A percentile compares a stretch with the other conserved stretches of the same genome.
Conservation (phyloP, 768 basidiomycete species). For the Pleurotus platypus region DNA sequence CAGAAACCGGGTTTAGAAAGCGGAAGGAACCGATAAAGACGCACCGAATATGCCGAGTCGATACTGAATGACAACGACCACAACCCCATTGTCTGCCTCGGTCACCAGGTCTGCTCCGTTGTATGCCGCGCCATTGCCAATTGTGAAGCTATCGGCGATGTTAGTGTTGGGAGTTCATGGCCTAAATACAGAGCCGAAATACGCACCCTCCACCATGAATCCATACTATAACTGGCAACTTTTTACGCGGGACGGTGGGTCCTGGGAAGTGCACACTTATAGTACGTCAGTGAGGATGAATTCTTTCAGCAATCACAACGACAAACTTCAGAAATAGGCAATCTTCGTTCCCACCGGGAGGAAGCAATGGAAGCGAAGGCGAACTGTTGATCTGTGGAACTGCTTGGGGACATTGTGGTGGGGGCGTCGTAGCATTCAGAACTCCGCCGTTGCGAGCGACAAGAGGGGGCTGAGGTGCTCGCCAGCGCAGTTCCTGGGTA, state of each 20-base stretch:
- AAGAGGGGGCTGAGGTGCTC: too few species aligned
- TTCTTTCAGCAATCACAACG: not conserved
- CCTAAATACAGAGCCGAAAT: not conserved
- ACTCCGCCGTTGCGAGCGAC: too few species aligned
- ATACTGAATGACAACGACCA: constrained; percentile 6
- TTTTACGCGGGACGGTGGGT: not conserved
- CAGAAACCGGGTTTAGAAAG: not conserved
- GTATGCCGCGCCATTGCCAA: not conserved
- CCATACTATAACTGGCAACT: constrained; percentile 4
- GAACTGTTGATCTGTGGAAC: too few species aligned
- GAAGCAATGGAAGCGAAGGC: too few species aligned
- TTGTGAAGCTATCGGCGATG: not conserved
- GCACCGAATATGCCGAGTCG: constrained; percentile 6
- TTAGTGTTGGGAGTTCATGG: not conserved
- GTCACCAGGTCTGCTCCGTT: not conserved
- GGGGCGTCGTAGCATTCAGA: too few species aligned
- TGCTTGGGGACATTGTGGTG: too few species aligned
- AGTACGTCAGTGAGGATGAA: not conserved
- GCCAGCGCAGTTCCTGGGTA: too few species aligned
- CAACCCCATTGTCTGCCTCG: not conserved
- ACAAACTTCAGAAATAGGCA: not conserved
- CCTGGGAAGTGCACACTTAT: constrained; percentile 1
- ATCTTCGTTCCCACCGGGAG: too few species aligned
- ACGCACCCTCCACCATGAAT: constrained; percentile 7
- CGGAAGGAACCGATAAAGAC: not conserved